Conservation (phyloP, 768 basidiomycete genomes). For the Sistotremastrum suecicum region DNA sequence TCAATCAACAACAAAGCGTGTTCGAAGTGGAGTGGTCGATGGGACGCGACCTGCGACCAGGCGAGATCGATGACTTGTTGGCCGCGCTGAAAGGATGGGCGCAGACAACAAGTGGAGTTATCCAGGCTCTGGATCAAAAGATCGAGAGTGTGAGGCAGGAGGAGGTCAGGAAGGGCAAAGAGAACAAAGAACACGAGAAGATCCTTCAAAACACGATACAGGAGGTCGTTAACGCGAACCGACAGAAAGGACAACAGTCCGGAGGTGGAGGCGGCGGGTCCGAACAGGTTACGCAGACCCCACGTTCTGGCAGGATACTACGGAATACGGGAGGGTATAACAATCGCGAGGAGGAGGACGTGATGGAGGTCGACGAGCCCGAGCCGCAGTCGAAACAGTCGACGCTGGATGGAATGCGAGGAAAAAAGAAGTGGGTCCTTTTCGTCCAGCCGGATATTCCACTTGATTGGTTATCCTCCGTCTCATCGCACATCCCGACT, state of each 20-base stretch:
- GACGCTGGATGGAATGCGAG: too few species aligned
- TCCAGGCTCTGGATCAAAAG: conserved; percentile 60
- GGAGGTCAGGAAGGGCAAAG: conserved; percentile 22
- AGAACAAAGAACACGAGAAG: conserved; percentile 42
- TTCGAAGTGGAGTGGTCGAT: conserved; percentile 88
- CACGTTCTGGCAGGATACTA: neutral
- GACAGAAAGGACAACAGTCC: conserved; percentile 45
- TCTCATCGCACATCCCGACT: too few species aligned
- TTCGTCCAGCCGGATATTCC: too few species aligned
- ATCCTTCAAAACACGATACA: conserved; percentile 37
- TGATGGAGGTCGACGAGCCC: conserved; percentile 12
- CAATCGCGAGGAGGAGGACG: conserved; percentile 8
- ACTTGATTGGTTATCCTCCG: too few species aligned
- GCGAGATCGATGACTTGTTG: conserved; percentile 45
- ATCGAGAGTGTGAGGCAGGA: conserved; percentile 40
- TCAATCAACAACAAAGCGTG: conserved; percentile 84
- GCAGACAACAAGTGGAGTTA: conserved; percentile 54
- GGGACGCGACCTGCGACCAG: conserved; percentile 82
- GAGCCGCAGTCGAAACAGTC: neutral
- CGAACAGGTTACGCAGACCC: conserved; percentile 7
- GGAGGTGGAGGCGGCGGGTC: conserved; percentile 14
- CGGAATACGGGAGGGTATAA: conserved; percentile 8
- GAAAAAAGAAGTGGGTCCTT: too few species aligned
- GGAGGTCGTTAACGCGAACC: conserved; percentile 34
- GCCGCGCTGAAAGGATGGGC: conserved; percentile 55